These are phyloP conservation scores for Cunninghamia lanceolata DNA, from an alignment of 75 land plant species.

Conservation along the genomic window DNA sequence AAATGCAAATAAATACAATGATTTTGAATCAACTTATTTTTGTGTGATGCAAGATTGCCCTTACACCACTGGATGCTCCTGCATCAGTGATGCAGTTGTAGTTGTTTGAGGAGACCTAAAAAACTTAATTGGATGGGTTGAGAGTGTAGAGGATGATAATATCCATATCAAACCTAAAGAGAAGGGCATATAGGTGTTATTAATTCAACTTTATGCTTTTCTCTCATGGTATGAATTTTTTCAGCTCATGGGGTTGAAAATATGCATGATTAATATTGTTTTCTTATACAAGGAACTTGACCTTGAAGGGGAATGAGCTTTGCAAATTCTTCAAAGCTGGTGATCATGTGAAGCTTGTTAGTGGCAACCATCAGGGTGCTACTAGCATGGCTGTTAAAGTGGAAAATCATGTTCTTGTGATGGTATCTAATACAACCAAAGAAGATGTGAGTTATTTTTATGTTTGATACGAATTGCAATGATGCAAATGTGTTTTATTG, in stretches of 20 bases:
- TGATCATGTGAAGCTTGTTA: too few relatives aligned
- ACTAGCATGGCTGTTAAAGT: too few relatives aligned
- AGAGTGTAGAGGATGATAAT: constrained; percentile 91
- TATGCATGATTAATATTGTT: too few relatives aligned
- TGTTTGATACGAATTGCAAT: too few relatives aligned
- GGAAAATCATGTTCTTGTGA: constrained; percentile 69
- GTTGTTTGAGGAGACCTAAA: constrained; percentile 89
- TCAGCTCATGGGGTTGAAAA: background rate
- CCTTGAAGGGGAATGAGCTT: too few relatives aligned
- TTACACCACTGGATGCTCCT: too few relatives aligned
- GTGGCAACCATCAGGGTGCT: too few relatives aligned
- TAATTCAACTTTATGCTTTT: background rate
- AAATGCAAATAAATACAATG: too few relatives aligned
- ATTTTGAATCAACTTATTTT: too few relatives aligned
- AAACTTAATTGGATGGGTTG: constrained; percentile 86
- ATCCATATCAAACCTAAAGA: constrained; percentile 72
- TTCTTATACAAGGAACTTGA: constrained; percentile 50
- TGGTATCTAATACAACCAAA: constrained; percentile 86
- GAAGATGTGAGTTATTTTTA: constrained; percentile 65
- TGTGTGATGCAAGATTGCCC: too few relatives aligned
- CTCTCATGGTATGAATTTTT: background rate
- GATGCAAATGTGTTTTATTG: too few relatives aligned
- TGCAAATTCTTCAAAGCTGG: too few relatives aligned
- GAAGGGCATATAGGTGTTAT: constrained; percentile 58
- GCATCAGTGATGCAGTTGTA: constrained; percentile 91